These are phyloP conservation scores for Pseudogymnoascus sp. DNA, from an alignment of 2,329 filamentous ascomycete species.

Conservation along the genomic window DNA sequence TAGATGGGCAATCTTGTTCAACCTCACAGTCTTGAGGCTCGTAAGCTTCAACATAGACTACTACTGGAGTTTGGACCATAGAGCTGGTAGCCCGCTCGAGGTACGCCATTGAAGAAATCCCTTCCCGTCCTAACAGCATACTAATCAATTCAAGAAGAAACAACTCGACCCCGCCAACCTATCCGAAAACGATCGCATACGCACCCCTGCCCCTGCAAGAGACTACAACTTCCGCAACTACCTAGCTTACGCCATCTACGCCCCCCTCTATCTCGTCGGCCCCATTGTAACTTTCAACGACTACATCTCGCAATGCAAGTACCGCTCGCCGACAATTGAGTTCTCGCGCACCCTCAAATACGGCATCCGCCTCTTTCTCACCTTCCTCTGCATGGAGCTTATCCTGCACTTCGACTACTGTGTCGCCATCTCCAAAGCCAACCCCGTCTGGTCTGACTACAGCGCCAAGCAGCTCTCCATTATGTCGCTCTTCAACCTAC, in stretches of 20 bases:
- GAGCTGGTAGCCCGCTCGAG: conserved; percentile 63
- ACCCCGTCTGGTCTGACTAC: conserved; percentile 74
- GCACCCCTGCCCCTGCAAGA: conserved; percentile 59
- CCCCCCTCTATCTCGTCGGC: conserved; percentile 84
- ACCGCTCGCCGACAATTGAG: conserved; percentile 64
- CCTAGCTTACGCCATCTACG: conserved; percentile 81
- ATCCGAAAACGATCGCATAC: conserved; percentile 80
- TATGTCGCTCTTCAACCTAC: conserved; percentile 90
- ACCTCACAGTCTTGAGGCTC: conserved; percentile 82
- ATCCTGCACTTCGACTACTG: conserved; percentile 89
- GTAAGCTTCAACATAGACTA: conserved; percentile 98
- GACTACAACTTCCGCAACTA: conserved; percentile 84
- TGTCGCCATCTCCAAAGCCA: conserved; percentile 78
- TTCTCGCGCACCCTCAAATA: conserved; percentile 68
- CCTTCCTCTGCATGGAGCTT: conserved; percentile 82
- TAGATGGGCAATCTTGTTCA: conserved; percentile 96
- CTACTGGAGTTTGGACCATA: conserved; percentile 74
- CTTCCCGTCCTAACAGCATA: conserved; percentile 14
- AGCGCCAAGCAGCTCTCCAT: conserved; percentile 81
- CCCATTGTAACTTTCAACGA: conserved; percentile 98
- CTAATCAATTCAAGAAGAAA: conserved; percentile 88
- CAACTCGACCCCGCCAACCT: conserved; percentile 81
- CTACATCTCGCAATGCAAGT: conserved; percentile 79
- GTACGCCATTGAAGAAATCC: conserved; percentile 45
- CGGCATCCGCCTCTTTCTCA: conserved; percentile 70